A percentile compares a stretch with the other conserved stretches of the same genome.
These are phyloP conservation scores for Sophora flavescens DNA, from an alignment of 306 rosid genomes.

Conservation along the genomic window DNA sequence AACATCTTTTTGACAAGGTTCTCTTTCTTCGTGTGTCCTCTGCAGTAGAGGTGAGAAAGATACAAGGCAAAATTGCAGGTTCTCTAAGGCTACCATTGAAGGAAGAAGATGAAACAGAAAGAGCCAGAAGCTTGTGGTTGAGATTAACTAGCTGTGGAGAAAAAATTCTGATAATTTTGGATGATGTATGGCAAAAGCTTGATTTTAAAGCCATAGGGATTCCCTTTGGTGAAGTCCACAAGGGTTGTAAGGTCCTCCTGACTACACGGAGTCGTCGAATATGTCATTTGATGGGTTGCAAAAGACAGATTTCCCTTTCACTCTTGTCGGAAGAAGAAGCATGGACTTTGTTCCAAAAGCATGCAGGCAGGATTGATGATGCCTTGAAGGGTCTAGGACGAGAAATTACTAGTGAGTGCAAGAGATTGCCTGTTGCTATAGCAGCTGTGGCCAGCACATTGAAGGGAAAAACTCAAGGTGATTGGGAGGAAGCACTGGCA, in stretches of 20 bases:
- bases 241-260: neutral
- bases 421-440: slow-evolving; percentile 19
- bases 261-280: neutral
- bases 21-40: neutral
- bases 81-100: neutral
- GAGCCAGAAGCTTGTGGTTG: neutral
- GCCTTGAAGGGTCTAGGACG: neutral
- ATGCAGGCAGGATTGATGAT: neutral
- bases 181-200: slow-evolving; percentile 2
- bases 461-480: neutral
- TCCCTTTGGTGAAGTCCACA: neutral
- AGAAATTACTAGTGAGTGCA: neutral
- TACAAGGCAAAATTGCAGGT: neutral
- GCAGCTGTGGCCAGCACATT: neutral
- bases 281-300: neutral
- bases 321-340: neutral
- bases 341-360: neutral
- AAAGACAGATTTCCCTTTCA: neutral
- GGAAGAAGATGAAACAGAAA: neutral
- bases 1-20: neutral
- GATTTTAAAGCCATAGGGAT: neutral
- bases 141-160: neutral
- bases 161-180: neutral
- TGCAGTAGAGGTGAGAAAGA: neutral
- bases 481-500: neutral